Conservation (phyloP, 108 stramenopile species). For the Nitzschia inconspicua region DNA sequence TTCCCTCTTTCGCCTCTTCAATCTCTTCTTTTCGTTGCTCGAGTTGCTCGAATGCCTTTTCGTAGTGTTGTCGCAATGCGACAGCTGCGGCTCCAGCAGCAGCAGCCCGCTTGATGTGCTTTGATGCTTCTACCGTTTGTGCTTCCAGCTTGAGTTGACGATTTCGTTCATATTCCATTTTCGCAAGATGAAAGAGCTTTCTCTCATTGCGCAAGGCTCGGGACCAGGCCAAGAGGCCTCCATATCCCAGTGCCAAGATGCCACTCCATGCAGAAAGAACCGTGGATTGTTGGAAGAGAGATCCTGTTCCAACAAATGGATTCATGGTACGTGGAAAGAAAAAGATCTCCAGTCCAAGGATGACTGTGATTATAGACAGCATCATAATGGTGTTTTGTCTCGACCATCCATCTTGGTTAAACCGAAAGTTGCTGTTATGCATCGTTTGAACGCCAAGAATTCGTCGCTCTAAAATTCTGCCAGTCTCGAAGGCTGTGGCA, state of each 20-base stretch:
- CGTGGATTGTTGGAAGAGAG: not conserved
- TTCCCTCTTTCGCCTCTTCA: too few species aligned
- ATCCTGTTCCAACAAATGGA: not conserved
- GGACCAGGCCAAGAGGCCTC: not conserved
- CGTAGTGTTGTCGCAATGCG: not conserved
- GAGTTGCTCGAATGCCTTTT: not conserved
- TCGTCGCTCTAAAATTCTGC: not conserved
- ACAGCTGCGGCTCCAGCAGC: not conserved
- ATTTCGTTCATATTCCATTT: not conserved
- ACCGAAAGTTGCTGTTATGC: not conserved
- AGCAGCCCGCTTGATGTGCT: not conserved
- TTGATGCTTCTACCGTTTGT: not conserved
- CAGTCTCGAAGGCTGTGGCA: not conserved
- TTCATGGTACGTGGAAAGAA: not conserved
- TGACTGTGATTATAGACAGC: not conserved
- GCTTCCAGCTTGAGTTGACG: not conserved
- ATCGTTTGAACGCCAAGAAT: not conserved
- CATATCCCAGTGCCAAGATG: slow-evolving; percentile 4
- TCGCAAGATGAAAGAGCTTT: not conserved
- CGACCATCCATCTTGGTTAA: not conserved
- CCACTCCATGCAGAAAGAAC: slow-evolving; percentile 1
- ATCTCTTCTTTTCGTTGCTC: too few species aligned
- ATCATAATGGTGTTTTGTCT: not conserved
- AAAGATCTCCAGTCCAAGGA: not conserved
- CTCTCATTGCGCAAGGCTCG: not conserved